Evolutionary conservation across 306 rosid genomes (phyloP).

Genomic region (Acacia acuminata): DNA sequence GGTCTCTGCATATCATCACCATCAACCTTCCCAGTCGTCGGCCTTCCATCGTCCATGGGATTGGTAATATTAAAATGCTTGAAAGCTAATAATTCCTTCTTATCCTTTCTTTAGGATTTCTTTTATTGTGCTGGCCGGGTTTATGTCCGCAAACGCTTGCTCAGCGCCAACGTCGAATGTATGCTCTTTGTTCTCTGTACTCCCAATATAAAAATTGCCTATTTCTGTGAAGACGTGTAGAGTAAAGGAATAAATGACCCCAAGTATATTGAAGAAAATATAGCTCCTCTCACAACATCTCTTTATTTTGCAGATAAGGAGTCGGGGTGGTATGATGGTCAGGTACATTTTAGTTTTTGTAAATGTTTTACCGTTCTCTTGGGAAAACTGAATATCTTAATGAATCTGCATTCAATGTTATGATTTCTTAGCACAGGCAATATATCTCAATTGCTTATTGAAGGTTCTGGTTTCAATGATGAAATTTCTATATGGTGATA

Average conservation of each 20-base stretch:
- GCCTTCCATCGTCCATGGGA: no score
- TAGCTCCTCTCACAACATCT: neutral
- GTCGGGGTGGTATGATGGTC: conserved; percentile 98
- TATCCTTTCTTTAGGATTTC: no score
- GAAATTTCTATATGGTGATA: neutral
- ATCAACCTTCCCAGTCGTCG: no score
- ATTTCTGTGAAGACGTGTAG: neutral
- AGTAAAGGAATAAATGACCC: neutral
- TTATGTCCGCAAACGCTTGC: conserved; percentile 88
- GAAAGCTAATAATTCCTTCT: no score
- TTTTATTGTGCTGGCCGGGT: neutral
- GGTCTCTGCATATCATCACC: no score
- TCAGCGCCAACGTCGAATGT: conserved; percentile 98
- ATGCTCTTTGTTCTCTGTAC: neutral
- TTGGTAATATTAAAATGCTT: no score
- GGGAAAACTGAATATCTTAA: neutral
- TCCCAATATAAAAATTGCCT: neutral
- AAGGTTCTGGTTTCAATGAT: neutral
- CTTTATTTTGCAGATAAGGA: conserved; percentile 73
- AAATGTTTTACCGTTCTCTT: neutral
- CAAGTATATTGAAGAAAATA: neutral
- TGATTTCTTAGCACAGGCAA: neutral
- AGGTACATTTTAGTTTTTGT: conserved; percentile 45
- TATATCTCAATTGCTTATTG: neutral
- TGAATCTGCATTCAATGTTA: neutral